phyloP scores from a whole-genome alignment of 805 yeast species.

The Scheffersomyces ergatensis region DNA sequence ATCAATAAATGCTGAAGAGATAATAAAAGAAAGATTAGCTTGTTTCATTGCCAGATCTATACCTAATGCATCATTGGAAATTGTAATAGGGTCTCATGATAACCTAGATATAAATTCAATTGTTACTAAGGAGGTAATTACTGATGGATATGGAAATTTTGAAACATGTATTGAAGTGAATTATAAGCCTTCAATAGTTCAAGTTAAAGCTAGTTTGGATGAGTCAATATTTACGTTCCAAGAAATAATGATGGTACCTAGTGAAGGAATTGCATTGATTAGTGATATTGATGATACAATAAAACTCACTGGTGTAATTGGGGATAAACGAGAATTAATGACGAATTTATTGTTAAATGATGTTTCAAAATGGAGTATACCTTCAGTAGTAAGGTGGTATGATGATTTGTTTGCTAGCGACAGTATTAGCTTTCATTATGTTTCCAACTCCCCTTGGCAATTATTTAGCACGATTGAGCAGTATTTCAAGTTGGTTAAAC shows the following conservation, averaged over 20 bases:
- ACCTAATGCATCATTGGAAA: constrained; percentile 50
- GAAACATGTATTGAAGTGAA: constrained; percentile 48
- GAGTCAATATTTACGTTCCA: constrained; percentile 47
- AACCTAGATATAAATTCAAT: constrained; percentile 23
- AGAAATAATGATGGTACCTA: constrained; percentile 41
- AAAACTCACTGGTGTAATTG: constrained; percentile 84
- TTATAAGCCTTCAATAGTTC: constrained; percentile 61
- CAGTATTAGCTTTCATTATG: constrained; percentile 78
- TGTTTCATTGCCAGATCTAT: constrained; percentile 70
- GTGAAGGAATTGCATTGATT: constrained; percentile 65
- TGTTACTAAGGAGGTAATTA: constrained; percentile 30
- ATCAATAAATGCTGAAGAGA: constrained; percentile 34
- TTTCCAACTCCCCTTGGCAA: constrained; percentile 95
- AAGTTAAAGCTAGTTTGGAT: constrained; percentile 47
- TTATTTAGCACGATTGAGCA: constrained; percentile 59
- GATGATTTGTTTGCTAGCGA: constrained; percentile 40
- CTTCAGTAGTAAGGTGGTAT: constrained; percentile 75
- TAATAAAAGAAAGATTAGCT: constrained; percentile 61
- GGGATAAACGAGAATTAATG: constrained; percentile 81
- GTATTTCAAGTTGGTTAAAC: constrained; percentile 51
- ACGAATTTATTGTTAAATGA: constrained; percentile 72
- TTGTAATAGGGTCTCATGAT: constrained; percentile 55
- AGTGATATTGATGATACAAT: constrained; percentile 96
- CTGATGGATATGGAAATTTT: constrained; percentile 72
- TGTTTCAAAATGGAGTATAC: constrained; percentile 64